Conservation (phyloP, 2,329 filamentous ascomycete genomes). For the Aspergillus puulaauensis region DNA sequence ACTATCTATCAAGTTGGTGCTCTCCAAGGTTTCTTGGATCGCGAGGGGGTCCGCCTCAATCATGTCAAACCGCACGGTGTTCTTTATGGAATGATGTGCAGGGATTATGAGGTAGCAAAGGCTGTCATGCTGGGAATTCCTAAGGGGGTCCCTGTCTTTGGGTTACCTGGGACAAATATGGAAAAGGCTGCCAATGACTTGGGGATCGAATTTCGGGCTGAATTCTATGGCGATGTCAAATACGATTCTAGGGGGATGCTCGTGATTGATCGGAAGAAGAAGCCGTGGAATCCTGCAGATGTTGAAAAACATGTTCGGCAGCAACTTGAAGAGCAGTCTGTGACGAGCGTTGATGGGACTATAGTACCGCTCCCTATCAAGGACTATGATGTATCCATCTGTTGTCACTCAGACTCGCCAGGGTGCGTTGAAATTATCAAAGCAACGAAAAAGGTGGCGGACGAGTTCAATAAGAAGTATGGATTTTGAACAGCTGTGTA, state of each 20-base stretch:
- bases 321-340: slow-evolving; percentile 43
- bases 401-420: slow-evolving; percentile 50
- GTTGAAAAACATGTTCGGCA: slow-evolving; percentile 43
- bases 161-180: slow-evolving; percentile 55
- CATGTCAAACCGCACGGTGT: slow-evolving; percentile 65
- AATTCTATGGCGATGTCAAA: slow-evolving; percentile 58
- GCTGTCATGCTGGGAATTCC: slow-evolving; percentile 57
- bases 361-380: slow-evolving; percentile 40
- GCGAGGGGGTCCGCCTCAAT: slow-evolving; percentile 55
- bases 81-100: slow-evolving; percentile 58
- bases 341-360: slow-evolving; percentile 44
- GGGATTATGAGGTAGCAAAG: slow-evolving; percentile 51
- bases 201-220: slow-evolving; percentile 54
- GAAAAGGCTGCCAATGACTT: slow-evolving; percentile 55
- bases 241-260: slow-evolving; percentile 52
- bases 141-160: slow-evolving; percentile 52
- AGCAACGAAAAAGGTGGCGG: slow-evolving; percentile 39
- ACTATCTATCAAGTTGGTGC: slow-evolving; percentile 65
- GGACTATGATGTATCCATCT: slow-evolving; percentile 45
- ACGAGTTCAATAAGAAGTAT: slow-evolving; percentile 43
- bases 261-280: slow-evolving; percentile 60
- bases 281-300: slow-evolving; percentile 45
- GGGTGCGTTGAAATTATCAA: slow-evolving; percentile 47
- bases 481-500: slow-evolving; percentile 7
- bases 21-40: slow-evolving; percentile 58